Evolutionary conservation across 2,329 filamentous ascomycete species (phyloP), one percentile per base, ranked within the genome.

Genomic region (Arachnomyces sp.): DNA sequence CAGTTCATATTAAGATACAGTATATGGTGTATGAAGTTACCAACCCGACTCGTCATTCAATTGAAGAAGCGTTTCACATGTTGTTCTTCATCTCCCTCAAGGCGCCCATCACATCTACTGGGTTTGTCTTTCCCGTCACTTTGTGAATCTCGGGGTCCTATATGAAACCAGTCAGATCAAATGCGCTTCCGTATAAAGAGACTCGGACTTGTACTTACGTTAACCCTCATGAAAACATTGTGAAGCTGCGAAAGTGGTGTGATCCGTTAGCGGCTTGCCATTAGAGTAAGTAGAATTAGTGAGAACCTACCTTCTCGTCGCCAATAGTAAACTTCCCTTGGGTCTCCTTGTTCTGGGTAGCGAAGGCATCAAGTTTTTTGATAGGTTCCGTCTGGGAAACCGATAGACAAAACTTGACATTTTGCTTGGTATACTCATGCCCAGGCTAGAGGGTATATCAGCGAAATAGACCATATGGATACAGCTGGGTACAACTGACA

Each of bases 341-440:
- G 1, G 92, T 96, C 67, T 95, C 77, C 65, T 81, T 72, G 63
- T 95, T 90, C 44, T 75, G 72, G 40, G 85, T 78, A 1, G 86
- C 84, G 60, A 87, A 95, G 0, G 74, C 72, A 50, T 85, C 72
- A 25, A 98, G 72, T 52, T 81, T 84, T 71, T 84, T 80, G 47
- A 95, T 78, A 1, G 85, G 73, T 36, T 85, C 80, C 31, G 77
- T 84, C 54, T 86, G 79, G 41, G 83, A 69, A 12, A 96, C 83
- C 2, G 82, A 83, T 44, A 84, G 67, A 35, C 79, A 82, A 58
- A 98, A 98, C 60, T 87, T 87, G 55, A 92, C 87, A 57, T 98
- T 98, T 38, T 83, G 77, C 65, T 92, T 95, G n/a, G 92, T 98
- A 68, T 98, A 98, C 63, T 96, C 92, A 56, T 98, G 92, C 3